Evolutionary conservation across 495 filamentous ascomycete genomes (phyloP).

Genomic region (Penicillium robsamsonii): DNA sequence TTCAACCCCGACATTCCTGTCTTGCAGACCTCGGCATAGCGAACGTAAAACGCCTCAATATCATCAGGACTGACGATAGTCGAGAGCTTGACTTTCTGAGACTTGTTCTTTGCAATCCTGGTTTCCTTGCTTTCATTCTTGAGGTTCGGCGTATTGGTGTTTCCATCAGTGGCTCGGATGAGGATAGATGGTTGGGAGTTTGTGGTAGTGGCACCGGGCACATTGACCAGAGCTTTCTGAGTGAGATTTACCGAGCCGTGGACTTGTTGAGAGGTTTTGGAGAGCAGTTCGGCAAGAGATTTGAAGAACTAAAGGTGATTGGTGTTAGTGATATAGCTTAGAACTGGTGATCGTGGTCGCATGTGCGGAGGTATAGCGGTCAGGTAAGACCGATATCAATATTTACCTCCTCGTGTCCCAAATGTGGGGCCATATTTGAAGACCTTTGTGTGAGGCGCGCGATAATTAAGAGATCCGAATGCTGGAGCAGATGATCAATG

Average conservation of each 20-base stretch:
- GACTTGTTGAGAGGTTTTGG: slow-evolving; percentile 60
- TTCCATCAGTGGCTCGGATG: slow-evolving; percentile 79
- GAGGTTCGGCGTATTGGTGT: slow-evolving; percentile 44
- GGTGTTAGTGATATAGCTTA: slow-evolving; percentile 18
- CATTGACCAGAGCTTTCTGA: slow-evolving; percentile 62
- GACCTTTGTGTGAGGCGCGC: slow-evolving; percentile 6
- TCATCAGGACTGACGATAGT: slow-evolving; percentile 76
- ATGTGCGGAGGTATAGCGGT: slow-evolving; percentile 8
- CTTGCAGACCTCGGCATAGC: slow-evolving; percentile 93
- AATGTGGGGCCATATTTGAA: slow-evolving; percentile 51
- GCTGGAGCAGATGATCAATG: slow-evolving; percentile 20
- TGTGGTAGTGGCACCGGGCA: slow-evolving; percentile 15
- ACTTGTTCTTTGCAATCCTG: slow-evolving; percentile 35
- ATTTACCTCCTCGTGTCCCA: slow-evolving; percentile 73
- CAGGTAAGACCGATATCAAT: neutral
- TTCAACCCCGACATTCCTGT: slow-evolving; percentile 83
- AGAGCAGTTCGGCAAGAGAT: slow-evolving; percentile 71
- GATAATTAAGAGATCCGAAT: slow-evolving; percentile 17
- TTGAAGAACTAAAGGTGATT: slow-evolving; percentile 72
- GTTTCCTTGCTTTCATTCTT: slow-evolving; percentile 27
- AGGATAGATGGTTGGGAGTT: slow-evolving; percentile 59
- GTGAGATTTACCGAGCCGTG: slow-evolving; percentile 79
- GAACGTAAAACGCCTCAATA: slow-evolving; percentile 74
- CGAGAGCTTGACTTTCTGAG: slow-evolving; percentile 72
- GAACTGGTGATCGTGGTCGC: slow-evolving; percentile 15